phyloP scores from a whole-genome alignment of 2,329 filamentous ascomycete species.

The Diaporthe citri region DNA sequence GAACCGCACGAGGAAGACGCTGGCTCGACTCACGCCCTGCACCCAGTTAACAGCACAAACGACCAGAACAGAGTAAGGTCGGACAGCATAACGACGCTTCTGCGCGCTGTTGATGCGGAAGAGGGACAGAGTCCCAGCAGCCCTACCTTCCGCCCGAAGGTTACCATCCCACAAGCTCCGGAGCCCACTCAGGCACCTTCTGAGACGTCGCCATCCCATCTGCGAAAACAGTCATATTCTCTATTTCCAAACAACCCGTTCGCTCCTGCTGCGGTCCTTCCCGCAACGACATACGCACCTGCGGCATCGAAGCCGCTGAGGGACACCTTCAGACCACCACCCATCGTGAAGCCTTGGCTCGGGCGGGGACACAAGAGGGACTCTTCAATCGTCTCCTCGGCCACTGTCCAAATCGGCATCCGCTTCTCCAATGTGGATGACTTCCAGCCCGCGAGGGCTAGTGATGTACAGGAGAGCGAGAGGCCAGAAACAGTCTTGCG shows the following conservation, averaged over 20 bases:
- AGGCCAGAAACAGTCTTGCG: slow-evolving; percentile 45
- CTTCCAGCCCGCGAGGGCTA: slow-evolving; percentile 54
- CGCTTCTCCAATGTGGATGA: slow-evolving; percentile 72
- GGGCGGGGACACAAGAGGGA: slow-evolving; percentile 64
- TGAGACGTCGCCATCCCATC: slow-evolving; percentile 45
- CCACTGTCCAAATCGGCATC: slow-evolving; percentile 79
- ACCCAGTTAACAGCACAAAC: slow-evolving; percentile 45
- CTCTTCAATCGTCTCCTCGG: slow-evolving; percentile 73
- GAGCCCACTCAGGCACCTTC: slow-evolving; percentile 49
- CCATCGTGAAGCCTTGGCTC: slow-evolving; percentile 56
- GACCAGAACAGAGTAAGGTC: slow-evolving; percentile 8
- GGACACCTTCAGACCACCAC: slow-evolving; percentile 57
- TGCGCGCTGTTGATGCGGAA: slow-evolving; percentile 23
- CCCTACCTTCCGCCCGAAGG: slow-evolving; percentile 35
- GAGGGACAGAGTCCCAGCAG: neutral
- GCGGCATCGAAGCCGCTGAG: slow-evolving; percentile 39
- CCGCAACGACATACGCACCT: slow-evolving; percentile 61
- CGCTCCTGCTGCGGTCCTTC: slow-evolving; percentile 53
- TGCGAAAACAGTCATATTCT: slow-evolving; percentile 55
- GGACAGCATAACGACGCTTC: slow-evolving; percentile 30
- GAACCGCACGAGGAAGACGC: slow-evolving; percentile 52
- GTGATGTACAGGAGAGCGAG: slow-evolving; percentile 40
- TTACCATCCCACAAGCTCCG: slow-evolving; percentile 43
- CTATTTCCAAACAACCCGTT: slow-evolving; percentile 54
- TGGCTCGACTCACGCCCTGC: slow-evolving; percentile 49